Base-by-base conservation (phyloP, 306 rosid genomes). In the Fragaria vesca region DNA sequence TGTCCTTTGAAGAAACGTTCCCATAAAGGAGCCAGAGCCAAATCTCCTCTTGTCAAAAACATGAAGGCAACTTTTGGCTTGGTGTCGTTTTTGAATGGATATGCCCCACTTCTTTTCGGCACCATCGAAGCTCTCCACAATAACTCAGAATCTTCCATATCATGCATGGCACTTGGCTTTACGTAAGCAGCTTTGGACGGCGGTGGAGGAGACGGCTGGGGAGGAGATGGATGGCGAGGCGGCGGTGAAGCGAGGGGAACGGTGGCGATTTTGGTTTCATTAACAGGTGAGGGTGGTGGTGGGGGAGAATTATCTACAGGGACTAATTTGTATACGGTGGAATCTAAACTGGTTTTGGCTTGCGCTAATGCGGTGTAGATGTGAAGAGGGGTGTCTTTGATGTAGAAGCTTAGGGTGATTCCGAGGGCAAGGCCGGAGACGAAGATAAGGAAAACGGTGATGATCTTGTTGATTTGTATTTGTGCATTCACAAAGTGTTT, bases 11-110 rank as follows among this genome's bases (percentile, higher is more conserved):
- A 94, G 90, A 94, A 90, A 74, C 36, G 40, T 42, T 92, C 95
- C 98, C 98, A 94, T 0, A 94, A 79, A 21, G 97, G 97, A 82
- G 91, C 94, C 89, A 94, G 50, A 3, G 71, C 5, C 30, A 92
- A 84, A 62, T 77, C 71, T 9, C 93, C 95, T 83, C 82, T 92
- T 1, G 93, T 87, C 83, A 94, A 75, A 81, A 90, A 94, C 93
- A 94, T 55, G 83, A 94, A 94, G 1, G 97, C 98, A 65, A 94
- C 83, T 76, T 94, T 94, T 26, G 91, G 90, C 28, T 36, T 66
- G 0, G 74, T 42, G 11, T 8, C 76, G 11, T 68, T 70, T 3
- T 84, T 79, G 62, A 86, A 82, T 1, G 93, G 95, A 0, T n/a
- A 10, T 3, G 28, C 3, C 7, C 87, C 73, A 0, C 5, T 30